Conservation (phyloP, 768 basidiomycete species). For the Kwoniella sp. region DNA sequence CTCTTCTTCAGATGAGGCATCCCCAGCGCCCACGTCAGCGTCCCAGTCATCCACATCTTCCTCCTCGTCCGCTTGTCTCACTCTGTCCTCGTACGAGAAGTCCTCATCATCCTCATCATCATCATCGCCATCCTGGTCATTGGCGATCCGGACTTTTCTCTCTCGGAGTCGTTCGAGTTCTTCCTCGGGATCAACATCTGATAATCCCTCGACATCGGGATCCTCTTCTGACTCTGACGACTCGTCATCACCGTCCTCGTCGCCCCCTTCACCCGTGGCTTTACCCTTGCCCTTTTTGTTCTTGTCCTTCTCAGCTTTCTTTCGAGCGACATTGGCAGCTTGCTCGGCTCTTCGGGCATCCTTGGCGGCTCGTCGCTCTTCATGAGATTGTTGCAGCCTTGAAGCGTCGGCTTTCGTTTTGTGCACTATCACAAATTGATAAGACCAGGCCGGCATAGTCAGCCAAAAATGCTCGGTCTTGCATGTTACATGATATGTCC, state of each 20-base stretch:
- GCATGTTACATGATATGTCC: too few relatives aligned
- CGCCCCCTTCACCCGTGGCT: slow-evolving; percentile 27
- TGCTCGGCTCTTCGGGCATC: slow-evolving; percentile 84
- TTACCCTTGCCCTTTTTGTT: slow-evolving; percentile 24
- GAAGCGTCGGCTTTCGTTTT: slow-evolving; percentile 78
- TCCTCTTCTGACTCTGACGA: slow-evolving; percentile 48
- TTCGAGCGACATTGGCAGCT: slow-evolving; percentile 83
- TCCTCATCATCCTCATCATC: slow-evolving; percentile 28
- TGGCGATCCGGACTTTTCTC: slow-evolving; percentile 39
- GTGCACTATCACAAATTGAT: slow-evolving; percentile 67
- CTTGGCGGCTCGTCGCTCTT: slow-evolving; percentile 72
- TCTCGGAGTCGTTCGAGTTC: slow-evolving; percentile 53
- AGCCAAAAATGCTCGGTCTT: slow-evolving; percentile 1
- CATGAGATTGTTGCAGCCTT: slow-evolving; percentile 71
- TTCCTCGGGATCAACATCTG: slow-evolving; percentile 58
- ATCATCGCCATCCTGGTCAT: slow-evolving; percentile 27
- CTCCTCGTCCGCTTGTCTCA: slow-evolving; percentile 39
- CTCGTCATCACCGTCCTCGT: slow-evolving; percentile 45
- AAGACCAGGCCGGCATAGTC: slow-evolving; percentile 1
- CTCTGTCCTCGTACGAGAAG: slow-evolving; percentile 27
- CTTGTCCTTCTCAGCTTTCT: slow-evolving; percentile 62
- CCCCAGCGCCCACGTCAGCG: slow-evolving; percentile 28
- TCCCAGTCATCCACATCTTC: slow-evolving; percentile 47
- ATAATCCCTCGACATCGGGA: slow-evolving; percentile 58
- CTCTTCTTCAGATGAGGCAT: slow-evolving; percentile 34